Conservation (phyloP, 345 rosid species). For the Citrus reticulata region DNA sequence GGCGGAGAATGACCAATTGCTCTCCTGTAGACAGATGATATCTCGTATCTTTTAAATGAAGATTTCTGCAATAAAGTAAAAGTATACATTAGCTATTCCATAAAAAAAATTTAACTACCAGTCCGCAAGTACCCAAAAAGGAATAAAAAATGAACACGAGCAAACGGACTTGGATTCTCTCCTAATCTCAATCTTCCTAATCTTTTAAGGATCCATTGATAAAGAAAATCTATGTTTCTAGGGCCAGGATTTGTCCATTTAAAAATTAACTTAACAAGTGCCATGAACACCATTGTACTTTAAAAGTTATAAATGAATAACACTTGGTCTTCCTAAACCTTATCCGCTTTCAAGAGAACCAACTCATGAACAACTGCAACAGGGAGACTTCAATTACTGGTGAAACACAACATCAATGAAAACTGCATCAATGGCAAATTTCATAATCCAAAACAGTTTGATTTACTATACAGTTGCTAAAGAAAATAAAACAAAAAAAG, state of each 20-base stretch:
- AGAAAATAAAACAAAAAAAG: too few relatives aligned
- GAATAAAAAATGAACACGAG: not conserved
- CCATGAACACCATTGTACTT: too few relatives aligned
- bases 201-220: not conserved
- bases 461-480: too few relatives aligned
- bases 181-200: not conserved
- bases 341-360: not conserved
- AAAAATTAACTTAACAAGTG: not conserved
- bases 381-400: not conserved
- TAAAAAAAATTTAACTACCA: not conserved
- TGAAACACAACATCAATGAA: not conserved
- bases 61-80: slow-evolving; percentile 52
- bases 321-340: not conserved
- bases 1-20: slow-evolving; percentile 97
- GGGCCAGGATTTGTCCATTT: not conserved
- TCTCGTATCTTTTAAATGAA: slow-evolving; percentile 84
- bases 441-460: not conserved
- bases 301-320: too few relatives aligned
- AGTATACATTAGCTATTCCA: slow-evolving; percentile 1
- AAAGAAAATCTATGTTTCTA: not conserved
- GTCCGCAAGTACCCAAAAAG: not conserved
- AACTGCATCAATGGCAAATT: too few relatives aligned
- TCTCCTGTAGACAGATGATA: slow-evolving; percentile 77
- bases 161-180: not conserved
- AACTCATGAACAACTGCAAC: not conserved